Base-by-base conservation (phyloP, 768 basidiomycete species). In the Podaxis sp. region DNA sequence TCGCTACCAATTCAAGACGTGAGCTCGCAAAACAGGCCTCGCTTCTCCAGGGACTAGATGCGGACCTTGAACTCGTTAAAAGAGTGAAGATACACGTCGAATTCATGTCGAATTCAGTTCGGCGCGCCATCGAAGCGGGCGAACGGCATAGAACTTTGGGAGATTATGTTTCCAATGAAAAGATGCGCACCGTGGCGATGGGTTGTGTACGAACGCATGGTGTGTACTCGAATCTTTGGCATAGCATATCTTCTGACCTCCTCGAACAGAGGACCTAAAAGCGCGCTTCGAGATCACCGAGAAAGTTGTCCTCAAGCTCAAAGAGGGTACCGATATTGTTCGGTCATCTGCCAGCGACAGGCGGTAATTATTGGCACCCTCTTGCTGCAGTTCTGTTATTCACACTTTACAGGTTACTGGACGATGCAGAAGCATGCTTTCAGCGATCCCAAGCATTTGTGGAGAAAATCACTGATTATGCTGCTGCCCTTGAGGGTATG, bases 151-250 rank as follows among this genome's bases (percentile, higher is more conserved):
- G 92, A 51, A 89, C 88, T 11, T 73, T 95, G 44, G 90, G 88
- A 11, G 91, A 92, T 71, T 95, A 93, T 72, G 91, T 95, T 26
- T 88, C 88, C 15, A 82, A 80, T 66, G 83, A 79, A 55, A 92
- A 88, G 76, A 95, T 95, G 92, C 82, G 79, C 68, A 84, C 90
- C 70, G 92, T 95, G 1, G 89, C 86, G 2, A 89, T 89, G 15
- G 85, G 82, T 3, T 93, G 91, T 75, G 70, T 77, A 15, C 80
- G 82, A 53, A 86, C 88, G 26, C 89, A 93, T 77, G 84, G 91
- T 90, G 63, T 44, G 83, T 77, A 24, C 24, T 8, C 26, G 24
- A 42, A n/a, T 17, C 28, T 54, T n/a, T 49, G 33, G 15, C 54
- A 9, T 44, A 9, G 15, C 6, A 51, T 3, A 30, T 57, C n/a